Conservation (phyloP, 192 early-diverging fungal genomes). For the Mortierella antarctica region DNA sequence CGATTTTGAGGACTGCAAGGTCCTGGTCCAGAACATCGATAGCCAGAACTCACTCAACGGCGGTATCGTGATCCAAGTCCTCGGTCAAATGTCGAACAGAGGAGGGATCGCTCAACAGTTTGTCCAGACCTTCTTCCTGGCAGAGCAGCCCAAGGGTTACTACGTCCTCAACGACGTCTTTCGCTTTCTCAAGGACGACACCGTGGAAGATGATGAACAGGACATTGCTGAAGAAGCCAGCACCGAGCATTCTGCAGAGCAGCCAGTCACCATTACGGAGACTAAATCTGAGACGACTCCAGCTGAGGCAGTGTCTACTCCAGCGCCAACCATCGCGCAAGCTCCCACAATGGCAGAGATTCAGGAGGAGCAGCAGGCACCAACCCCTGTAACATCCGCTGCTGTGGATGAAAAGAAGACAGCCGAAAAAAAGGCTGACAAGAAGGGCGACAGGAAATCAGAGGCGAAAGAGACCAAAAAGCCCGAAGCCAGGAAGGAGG, state of each 20-base stretch:
- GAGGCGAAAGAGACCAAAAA: not conserved
- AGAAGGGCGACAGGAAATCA: constrained; percentile 9
- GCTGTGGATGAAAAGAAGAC: constrained; percentile 4
- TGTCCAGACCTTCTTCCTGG: constrained; percentile 92
- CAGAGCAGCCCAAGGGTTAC: constrained; percentile 89
- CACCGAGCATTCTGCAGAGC: not conserved
- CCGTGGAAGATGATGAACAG: constrained; percentile 22
- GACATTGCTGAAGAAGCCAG: constrained; percentile 47
- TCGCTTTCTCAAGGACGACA: constrained; percentile 90
- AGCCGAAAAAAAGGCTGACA: constrained; percentile 9
- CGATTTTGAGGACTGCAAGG: constrained; percentile 88
- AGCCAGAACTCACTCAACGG: constrained; percentile 75
- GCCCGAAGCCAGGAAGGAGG: constrained; percentile 2
- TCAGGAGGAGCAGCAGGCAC: no score
- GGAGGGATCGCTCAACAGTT: constrained; percentile 84
- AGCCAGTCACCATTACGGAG: not conserved
- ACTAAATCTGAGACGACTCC: not conserved
- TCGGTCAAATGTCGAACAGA: constrained; percentile 92
- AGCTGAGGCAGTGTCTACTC: not conserved
- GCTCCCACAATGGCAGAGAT: not conserved
- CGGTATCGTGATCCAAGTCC: constrained; percentile 89
- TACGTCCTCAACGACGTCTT: constrained; percentile 96
- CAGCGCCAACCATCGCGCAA: not conserved
- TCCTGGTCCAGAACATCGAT: constrained; percentile 90
- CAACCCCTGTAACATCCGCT: no score